Conservation (phyloP, 2,329 filamentous ascomycete genomes). For the Cryphonectria nitschkei region DNA sequence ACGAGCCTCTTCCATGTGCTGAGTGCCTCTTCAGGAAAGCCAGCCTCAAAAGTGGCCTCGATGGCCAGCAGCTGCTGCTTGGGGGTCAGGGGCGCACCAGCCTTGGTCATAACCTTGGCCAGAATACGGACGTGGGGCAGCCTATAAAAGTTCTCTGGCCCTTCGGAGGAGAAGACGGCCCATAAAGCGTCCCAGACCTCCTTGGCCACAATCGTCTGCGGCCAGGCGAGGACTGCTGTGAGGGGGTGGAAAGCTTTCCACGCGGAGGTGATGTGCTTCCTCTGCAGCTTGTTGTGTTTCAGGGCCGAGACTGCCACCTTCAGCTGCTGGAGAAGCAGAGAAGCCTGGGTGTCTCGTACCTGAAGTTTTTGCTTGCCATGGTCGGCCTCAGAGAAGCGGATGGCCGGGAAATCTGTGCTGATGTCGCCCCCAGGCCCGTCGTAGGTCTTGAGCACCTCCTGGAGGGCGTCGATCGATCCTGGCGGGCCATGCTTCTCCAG, state of each 20-base stretch:
- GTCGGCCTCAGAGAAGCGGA: conserved; percentile 32
- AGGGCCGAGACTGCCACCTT: conserved; percentile 41
- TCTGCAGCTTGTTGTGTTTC: conserved; percentile 37
- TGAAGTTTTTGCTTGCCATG: conserved; percentile 32
- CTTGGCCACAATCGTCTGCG: conserved; percentile 59
- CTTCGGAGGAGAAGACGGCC: conserved; percentile 59
- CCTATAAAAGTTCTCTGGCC: conserved; percentile 56
- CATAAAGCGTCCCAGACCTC: conserved; percentile 69
- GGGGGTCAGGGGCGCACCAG: conserved; percentile 57
- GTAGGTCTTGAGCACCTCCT: conserved; percentile 21
- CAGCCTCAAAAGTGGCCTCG: conserved; percentile 68
- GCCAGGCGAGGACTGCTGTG: conserved; percentile 46
- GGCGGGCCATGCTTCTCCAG: conserved; percentile 25
- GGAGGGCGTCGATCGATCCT: conserved; percentile 25
- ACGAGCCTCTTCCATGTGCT: conserved; percentile 66
- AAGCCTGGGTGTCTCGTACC: conserved; percentile 29
- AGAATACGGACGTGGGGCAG: conserved; percentile 65
- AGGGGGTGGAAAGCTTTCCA: conserved; percentile 57
- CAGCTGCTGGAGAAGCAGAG: conserved; percentile 36
- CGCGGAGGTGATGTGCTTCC: conserved; percentile 37
- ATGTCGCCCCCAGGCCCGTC: neutral
- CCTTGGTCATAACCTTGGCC: conserved; percentile 66
- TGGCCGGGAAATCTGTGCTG: neutral
- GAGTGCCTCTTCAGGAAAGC: conserved; percentile 62
- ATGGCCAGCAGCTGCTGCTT: conserved; percentile 68